phyloP scores from a whole-genome alignment of 495 filamentous ascomycete species.

The Schizothecium vesticola region DNA sequence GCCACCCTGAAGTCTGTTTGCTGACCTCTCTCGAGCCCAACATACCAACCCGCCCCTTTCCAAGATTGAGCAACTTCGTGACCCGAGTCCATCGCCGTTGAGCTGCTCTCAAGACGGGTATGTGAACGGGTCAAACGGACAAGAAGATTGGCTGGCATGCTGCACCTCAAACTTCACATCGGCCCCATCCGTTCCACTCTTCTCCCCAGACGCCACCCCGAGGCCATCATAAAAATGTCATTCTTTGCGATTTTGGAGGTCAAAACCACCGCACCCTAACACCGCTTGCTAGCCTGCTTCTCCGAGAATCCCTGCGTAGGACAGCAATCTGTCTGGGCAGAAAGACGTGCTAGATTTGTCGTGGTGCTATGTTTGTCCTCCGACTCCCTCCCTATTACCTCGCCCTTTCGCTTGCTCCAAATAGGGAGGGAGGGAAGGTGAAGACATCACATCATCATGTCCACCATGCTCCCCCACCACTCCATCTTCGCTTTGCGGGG shows the following conservation, averaged over 20 bases:
- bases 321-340: too few species aligned
- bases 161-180: neutral
- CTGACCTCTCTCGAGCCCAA: neutral
- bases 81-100: neutral
- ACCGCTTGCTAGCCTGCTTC: neutral
- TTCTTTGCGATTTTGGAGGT: neutral
- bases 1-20: neutral
- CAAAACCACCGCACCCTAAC: neutral
- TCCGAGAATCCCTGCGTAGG: neutral
- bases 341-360: too few species aligned
- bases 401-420: neutral
- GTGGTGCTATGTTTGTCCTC: too few species aligned
- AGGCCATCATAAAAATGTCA: neutral
- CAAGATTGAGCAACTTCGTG: neutral
- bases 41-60: neutral
- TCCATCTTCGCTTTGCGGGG: neutral
- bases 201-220: neutral
- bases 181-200: neutral
- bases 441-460: neutral
- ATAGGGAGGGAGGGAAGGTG: neutral
- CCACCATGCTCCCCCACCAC: neutral
- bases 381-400: neutral
- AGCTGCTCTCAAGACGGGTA: neutral
- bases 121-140: neutral
- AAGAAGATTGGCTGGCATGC: neutral